These are phyloP conservation scores for Boletales sp. DNA, from an alignment of 768 basidiomycete genomes.

Conservation along the genomic window DNA sequence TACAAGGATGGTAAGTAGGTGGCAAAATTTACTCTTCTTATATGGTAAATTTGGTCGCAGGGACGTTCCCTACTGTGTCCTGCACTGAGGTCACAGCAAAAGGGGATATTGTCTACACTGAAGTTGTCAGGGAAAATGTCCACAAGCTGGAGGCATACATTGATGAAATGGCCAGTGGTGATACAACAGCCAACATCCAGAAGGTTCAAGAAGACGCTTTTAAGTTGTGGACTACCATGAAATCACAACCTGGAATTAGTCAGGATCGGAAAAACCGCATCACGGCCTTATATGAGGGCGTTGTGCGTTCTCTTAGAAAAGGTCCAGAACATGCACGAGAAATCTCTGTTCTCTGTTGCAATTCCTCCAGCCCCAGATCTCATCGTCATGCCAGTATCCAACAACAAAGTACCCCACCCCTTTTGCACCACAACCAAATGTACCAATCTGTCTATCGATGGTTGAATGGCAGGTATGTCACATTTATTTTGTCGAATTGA, in stretches of 20 bases:
- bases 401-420: conserved; percentile 93
- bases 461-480: too few relatives aligned
- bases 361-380: conserved; percentile 90
- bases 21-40: background rate
- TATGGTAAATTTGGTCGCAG: conserved; percentile 33
- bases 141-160: conserved; percentile 98
- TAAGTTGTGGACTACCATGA: conserved; percentile 96
- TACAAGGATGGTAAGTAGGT: conserved; percentile 90
- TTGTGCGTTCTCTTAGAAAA: conserved; percentile 88
- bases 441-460: too few relatives aligned
- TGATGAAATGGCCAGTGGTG: conserved; percentile 96
- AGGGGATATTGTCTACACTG: conserved; percentile 93
- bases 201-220: conserved; percentile 97
- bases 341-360: conserved; percentile 91
- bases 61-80: conserved; percentile 99
- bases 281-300: conserved; percentile 93
- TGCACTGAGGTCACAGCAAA: conserved; percentile 89
- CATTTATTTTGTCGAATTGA: too few relatives aligned
- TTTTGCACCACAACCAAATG: too few relatives aligned
- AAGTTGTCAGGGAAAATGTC: conserved; percentile 93
- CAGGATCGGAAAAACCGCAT: conserved; percentile 95
- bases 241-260: conserved; percentile 94
- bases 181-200: conserved; percentile 88
- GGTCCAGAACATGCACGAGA: conserved; percentile 63
- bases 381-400: conserved; percentile 68